Percentiles rank a stretch among this genome's conserved stretches.
phyloP scores from a whole-genome alignment of 176 grass and related monocot genomes.

The Eleusine indica region DNA sequence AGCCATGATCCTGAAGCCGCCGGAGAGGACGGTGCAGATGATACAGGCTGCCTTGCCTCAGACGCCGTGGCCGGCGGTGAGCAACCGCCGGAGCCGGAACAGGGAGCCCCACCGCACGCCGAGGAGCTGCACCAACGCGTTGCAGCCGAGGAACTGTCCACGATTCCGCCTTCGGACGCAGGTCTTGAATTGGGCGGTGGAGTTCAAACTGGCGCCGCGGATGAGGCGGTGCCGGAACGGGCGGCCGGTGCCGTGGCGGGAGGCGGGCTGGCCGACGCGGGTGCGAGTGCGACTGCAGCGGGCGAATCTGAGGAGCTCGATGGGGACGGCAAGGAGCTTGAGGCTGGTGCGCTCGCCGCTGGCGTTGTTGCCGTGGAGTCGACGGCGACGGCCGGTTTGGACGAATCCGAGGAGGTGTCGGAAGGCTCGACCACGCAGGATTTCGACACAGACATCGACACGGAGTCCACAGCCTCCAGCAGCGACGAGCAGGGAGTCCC shows the following conservation, averaged over 20 bases:
- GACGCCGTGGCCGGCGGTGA: neutral
- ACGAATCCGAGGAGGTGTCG: slow-evolving; percentile 43
- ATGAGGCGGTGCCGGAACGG: neutral
- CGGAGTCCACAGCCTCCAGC: slow-evolving; percentile 57
- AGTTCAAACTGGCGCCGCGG: neutral
- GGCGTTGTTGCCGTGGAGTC: neutral
- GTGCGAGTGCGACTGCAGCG: neutral
- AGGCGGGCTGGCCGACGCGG: neutral
- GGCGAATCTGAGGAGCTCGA: slow-evolving; percentile 19
- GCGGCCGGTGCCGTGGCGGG: neutral
- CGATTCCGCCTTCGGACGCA: no score
- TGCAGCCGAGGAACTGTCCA: neutral
- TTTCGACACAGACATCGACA: slow-evolving; percentile 45
- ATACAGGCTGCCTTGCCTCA: neutral
- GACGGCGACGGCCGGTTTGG: slow-evolving; percentile 20
- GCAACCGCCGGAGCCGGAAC: neutral
- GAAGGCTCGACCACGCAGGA: slow-evolving; percentile 52
- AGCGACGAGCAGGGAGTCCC: slow-evolving; percentile 46
- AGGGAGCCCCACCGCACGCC: neutral
- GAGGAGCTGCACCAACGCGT: neutral
- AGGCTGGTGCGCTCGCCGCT: neutral
- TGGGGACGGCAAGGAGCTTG: neutral
- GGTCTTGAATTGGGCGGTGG: neutral
- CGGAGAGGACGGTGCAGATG: neutral
- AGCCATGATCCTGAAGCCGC: neutral